These are phyloP conservation scores for Lentinula aciculospora DNA, from an alignment of 768 basidiomycete genomes.

Conservation along the genomic window DNA sequence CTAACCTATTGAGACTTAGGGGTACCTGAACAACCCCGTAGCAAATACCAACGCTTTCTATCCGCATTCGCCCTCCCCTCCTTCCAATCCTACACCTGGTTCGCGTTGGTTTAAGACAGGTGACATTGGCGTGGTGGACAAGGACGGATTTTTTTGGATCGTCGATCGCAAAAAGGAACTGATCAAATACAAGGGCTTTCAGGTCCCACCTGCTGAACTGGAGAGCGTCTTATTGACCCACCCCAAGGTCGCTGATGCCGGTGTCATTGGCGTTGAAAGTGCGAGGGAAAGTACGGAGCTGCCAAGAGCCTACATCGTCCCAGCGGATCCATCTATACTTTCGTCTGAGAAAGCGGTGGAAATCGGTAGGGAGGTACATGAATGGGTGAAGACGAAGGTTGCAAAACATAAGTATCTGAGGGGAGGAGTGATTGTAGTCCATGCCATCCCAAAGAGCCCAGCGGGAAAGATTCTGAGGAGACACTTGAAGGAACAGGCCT, in stretches of 20 bases:
- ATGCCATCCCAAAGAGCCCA: conserved; percentile 69
- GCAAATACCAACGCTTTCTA: conserved; percentile 72
- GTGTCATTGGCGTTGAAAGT: conserved; percentile 72
- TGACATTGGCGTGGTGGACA: conserved; percentile 67
- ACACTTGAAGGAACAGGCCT: conserved; percentile 64
- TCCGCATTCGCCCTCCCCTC: conserved; percentile 25
- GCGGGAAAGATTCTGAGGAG: conserved; percentile 85
- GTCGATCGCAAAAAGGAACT: conserved; percentile 73
- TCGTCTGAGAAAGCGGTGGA: conserved; percentile 28
- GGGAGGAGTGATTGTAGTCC: conserved; percentile 65
- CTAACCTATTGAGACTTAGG: conserved; percentile 16
- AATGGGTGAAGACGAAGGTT: conserved; percentile 64
- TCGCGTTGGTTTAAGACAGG: conserved; percentile 84
- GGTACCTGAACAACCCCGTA: conserved; percentile 67
- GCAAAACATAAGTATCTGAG: conserved; percentile 72
- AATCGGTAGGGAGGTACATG: conserved; percentile 46
- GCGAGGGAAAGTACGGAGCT: conserved; percentile 74
- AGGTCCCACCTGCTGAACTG: conserved; percentile 80
- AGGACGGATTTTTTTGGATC: conserved; percentile 69
- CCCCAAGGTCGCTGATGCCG: conserved; percentile 71
- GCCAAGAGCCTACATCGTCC: conserved; percentile 69
- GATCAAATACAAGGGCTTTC: conserved; percentile 62
- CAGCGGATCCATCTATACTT: conserved; percentile 31
- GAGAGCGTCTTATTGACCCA: conserved; percentile 73
- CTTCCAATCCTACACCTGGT: neutral